phyloP scores from a whole-genome alignment of 202 grass and related monocot species.

The Hordeum pubiflorum region DNA sequence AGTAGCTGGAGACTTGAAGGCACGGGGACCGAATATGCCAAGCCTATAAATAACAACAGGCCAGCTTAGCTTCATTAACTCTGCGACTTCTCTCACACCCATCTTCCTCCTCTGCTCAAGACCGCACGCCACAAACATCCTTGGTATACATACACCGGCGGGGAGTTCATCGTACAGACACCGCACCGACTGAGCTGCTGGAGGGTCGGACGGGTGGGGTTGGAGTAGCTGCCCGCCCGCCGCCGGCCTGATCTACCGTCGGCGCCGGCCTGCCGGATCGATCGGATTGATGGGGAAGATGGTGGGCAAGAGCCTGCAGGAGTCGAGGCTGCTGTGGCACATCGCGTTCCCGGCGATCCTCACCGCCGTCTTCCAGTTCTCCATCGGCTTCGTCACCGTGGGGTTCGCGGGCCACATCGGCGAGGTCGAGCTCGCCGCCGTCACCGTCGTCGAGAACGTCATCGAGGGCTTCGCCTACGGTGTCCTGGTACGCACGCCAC shows the following conservation, averaged over 20 bases:
- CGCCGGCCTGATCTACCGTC: neutral
- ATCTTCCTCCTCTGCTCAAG: neutral
- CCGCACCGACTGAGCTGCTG: neutral
- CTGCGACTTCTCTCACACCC: neutral
- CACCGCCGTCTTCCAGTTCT: conserved; percentile 72
- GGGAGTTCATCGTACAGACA: neutral
- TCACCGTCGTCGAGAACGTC: conserved; percentile 69
- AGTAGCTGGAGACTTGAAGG: neutral
- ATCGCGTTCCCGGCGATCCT: conserved; percentile 73
- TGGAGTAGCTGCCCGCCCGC: neutral
- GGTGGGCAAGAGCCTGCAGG: conserved; percentile 43
- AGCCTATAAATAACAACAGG: neutral
- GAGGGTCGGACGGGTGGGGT: neutral
- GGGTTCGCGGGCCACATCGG: conserved; percentile 62
- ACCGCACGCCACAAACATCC: neutral
- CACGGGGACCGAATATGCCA: neutral
- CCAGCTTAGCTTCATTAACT: neutral
- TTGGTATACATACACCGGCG: neutral
- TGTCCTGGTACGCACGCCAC: conserved; percentile 39
- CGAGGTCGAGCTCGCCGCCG: conserved; percentile 57
- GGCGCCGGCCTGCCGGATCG: neutral
- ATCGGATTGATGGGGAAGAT: conserved; percentile 7
- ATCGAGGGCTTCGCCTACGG: conserved; percentile 72
- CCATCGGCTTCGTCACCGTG: conserved; percentile 63
- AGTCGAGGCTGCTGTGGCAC: conserved; percentile 68